Evolutionary conservation across 345 rosid genomes (phyloP), one percentile per base, ranked within the genome.

Genomic region (Salix viminalis): DNA sequence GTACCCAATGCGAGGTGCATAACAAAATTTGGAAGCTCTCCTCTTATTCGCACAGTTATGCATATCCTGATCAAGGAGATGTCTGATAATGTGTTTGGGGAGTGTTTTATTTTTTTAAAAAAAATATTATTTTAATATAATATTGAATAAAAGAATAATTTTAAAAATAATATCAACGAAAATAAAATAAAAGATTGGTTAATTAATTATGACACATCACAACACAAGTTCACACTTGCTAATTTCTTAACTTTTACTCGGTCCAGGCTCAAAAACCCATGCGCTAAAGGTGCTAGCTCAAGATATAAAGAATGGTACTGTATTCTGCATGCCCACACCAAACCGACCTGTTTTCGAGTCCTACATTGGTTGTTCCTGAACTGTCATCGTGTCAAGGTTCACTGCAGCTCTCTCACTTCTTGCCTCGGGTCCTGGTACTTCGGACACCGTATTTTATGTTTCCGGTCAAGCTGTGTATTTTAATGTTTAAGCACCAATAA

Each of bases 291-390:
- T 56, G 12, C 28, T 14, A 3, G 50, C 50, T n/a, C n/a, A 7
- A 19, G 26, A 56, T 56, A 1, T 8, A 56, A 21, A 56, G 26
- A n/a, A 56, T 56, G 58, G n/a, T 52, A 21, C 37, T 0, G 11
- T 41, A 4, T 9, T 41, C 12, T 41, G 50, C 50, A 44, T 14
- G 50, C 50, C 50, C 50, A 46, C 4, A 12, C 44, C 44, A 41
- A 41, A 10, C 10, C 21, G 60, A 21, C 60, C 9, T 54, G 0
- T 13, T 56, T 9, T 21, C 26, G 62, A 9, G 26, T 10, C 26
- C 18, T 39, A 69, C 79, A 32, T 65, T 65, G 73, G 79, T 75
- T 77, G 87, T 48, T 75, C 50, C 52, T 85, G 80, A 80, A 70
- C 82, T 78, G 82, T 78, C 82, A 77, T 23, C 44, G 4, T 74